Conservation (phyloP, 257 asterid genomes). For the Solanum clarkiae region DNA sequence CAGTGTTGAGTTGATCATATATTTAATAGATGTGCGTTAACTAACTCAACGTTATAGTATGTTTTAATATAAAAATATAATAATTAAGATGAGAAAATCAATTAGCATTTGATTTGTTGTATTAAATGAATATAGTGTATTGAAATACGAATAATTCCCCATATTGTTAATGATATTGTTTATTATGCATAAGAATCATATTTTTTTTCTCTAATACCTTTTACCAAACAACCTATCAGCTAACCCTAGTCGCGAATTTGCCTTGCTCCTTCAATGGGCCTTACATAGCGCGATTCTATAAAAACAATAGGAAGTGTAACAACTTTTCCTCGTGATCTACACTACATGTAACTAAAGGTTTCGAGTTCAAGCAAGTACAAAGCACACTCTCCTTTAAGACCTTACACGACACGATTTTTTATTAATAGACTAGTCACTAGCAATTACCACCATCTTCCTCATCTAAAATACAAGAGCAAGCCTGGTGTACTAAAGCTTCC, state of each 20-base stretch:
- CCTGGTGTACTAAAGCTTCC: too few relatives aligned
- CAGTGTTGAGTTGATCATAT: neutral
- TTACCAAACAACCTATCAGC: too few relatives aligned
- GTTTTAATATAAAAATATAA: neutral
- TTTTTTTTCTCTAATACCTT: too few relatives aligned
- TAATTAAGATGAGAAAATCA: neutral
- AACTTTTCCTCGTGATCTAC: neutral
- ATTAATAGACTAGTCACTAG: neutral
- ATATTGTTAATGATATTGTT: too few relatives aligned
- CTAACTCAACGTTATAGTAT: neutral
- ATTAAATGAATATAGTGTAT: too few relatives aligned
- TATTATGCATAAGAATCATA: too few relatives aligned
- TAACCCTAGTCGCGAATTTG: neutral
- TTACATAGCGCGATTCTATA: neutral
- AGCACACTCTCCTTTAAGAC: neutral
- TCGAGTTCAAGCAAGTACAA: neutral
- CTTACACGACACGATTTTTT: neutral
- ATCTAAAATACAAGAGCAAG: neutral
- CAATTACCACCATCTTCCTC: neutral
- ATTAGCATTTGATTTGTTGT: too few relatives aligned
- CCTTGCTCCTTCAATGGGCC: neutral
- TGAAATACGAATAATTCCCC: too few relatives aligned
- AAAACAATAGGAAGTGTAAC: neutral
- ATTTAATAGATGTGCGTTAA: neutral
- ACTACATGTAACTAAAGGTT: neutral